Evolutionary conservation across 805 yeast genomes (phyloP), one percentile per base, ranked within the genome.

Genomic region (Myxozyma geophila): DNA sequence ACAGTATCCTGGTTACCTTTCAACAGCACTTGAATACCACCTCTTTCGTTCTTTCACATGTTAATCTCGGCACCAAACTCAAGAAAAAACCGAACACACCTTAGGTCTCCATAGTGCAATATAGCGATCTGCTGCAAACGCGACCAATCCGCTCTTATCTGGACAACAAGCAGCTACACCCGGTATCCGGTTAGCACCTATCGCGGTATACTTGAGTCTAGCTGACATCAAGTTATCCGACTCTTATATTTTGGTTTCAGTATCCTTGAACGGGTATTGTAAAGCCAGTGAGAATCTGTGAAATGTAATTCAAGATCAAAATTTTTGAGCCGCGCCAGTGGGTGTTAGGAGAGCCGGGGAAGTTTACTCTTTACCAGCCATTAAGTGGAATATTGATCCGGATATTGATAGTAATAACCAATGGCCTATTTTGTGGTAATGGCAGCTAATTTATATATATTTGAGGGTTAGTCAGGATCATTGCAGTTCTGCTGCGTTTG

Each of bases 41-140:
- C 70, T 72, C 43, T 72, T 57, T 2, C 67, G 46, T 55, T 59
- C 65, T 64, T 37, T 7, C 43, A 3, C 10, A 12, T 28, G 9
- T n/a, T 17, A 54, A 23, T 48, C 2, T 7, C 47, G 12, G 12
- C 47, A 7, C 28, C 47, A 13, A n/a, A 9, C n/a, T 13, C 28
- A 50, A 41, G 35, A 23, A 46, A 21, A 8, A 28, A 36, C 37
- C 2, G 12, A 28, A 33, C 62, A 41, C 36, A 78, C 77, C 19
- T 83, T 72, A 1, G 92, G 89, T n/a, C 82, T 77, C 87, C 91
- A 88, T 44, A 90, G 74, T 0, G 93, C 91, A 55, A 89, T 78
- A 17, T 83, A 81, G 49, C 78, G 80, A 1, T 85, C 83, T 0
- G 95, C 90, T 7, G 92, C 96, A 74, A 80, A 90, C 0, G 95